Evolutionary conservation across 2,329 filamentous ascomycete species (phyloP).

Genomic region (Talaromyces sp.): DNA sequence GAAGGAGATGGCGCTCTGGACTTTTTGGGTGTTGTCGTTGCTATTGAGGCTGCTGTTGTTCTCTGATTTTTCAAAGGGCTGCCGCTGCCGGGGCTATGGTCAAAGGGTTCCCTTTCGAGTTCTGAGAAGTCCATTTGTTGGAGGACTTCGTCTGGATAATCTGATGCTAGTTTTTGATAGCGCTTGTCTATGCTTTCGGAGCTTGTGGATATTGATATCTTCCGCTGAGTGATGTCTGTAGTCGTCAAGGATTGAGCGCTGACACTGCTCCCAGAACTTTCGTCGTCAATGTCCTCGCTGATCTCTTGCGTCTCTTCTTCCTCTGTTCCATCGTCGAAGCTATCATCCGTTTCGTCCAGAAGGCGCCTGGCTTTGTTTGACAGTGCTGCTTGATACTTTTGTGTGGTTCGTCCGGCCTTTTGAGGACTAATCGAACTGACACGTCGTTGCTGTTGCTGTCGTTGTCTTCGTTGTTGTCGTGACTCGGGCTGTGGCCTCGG

Average conservation of each 20-base stretch:
- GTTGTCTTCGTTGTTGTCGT: not conserved
- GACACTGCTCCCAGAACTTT: slow-evolving; percentile 26
- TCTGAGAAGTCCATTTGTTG: slow-evolving; percentile 46
- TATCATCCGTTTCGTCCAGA: slow-evolving; percentile 21
- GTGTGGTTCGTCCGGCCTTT: not conserved
- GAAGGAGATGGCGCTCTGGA: not conserved
- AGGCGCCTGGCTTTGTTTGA: slow-evolving; percentile 11
- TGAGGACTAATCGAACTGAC: slow-evolving; percentile 8
- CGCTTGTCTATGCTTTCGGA: slow-evolving; percentile 26
- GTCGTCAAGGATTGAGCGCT: slow-evolving; percentile 29
- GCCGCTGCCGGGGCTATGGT: slow-evolving; percentile 35
- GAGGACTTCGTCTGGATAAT: slow-evolving; percentile 48
- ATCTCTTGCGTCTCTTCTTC: slow-evolving; percentile 18
- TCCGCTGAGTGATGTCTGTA: slow-evolving; percentile 8
- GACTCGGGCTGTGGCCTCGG: slow-evolving; percentile 26
- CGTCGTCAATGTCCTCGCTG: slow-evolving; percentile 13
- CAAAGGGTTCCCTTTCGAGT: slow-evolving; percentile 51
- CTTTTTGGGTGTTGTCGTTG: slow-evolving; percentile 2
- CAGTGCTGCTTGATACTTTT: not conserved
- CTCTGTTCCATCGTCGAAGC: slow-evolving; percentile 18
- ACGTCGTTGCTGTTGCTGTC: slow-evolving; percentile 4
- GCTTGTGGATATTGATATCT: slow-evolving; percentile 20
- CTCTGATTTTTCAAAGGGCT: not conserved
- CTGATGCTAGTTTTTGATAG: slow-evolving; percentile 38
- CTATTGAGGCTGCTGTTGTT: not conserved